Evolutionary conservation across 78 protist genomes (phyloP).

Genomic region (Dictyostelium capitatum): DNA sequence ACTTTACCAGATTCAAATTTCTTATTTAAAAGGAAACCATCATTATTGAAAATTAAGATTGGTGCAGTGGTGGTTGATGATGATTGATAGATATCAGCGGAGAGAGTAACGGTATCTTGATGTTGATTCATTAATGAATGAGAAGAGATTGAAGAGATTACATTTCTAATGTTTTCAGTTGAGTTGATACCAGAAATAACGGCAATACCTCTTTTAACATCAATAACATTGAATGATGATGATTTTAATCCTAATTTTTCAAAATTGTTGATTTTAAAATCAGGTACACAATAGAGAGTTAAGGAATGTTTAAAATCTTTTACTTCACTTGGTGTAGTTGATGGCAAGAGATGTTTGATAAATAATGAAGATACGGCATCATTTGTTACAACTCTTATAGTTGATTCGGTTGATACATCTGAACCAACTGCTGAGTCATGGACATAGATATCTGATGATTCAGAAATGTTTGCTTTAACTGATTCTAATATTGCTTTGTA

Average conservation of each 20-base stretch:
- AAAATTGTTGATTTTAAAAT: background rate
- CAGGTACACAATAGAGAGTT: constrained; percentile 61
- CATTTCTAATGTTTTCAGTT: constrained; percentile 52
- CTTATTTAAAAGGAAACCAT: constrained; percentile 42
- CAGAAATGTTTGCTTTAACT: constrained; percentile 40
- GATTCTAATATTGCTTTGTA: constrained; percentile 29
- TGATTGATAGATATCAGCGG: constrained; percentile 44
- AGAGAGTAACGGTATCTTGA: constrained; percentile 21
- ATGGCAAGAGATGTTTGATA: constrained; percentile 61
- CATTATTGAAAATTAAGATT: constrained; percentile 23
- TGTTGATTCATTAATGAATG: background rate
- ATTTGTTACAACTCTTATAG: constrained; percentile 46
- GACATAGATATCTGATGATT: constrained; percentile 35
- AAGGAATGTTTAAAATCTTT: constrained; percentile 33
- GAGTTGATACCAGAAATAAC: constrained; percentile 58
- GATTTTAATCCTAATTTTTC: constrained; percentile 10
- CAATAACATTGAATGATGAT: constrained; percentile 42
- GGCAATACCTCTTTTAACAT: constrained; percentile 78
- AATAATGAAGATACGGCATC: constrained; percentile 37
- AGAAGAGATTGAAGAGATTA: constrained; percentile 31
- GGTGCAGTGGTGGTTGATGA: background rate
- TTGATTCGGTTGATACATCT: constrained; percentile 3
- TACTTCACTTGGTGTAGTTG: background rate
- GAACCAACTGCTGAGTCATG: constrained; percentile 64
- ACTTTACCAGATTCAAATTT: constrained; percentile 68